Evolutionary conservation across 352 stramenopile genomes (phyloP).

Genomic region (Thraustochytrium sp.): DNA sequence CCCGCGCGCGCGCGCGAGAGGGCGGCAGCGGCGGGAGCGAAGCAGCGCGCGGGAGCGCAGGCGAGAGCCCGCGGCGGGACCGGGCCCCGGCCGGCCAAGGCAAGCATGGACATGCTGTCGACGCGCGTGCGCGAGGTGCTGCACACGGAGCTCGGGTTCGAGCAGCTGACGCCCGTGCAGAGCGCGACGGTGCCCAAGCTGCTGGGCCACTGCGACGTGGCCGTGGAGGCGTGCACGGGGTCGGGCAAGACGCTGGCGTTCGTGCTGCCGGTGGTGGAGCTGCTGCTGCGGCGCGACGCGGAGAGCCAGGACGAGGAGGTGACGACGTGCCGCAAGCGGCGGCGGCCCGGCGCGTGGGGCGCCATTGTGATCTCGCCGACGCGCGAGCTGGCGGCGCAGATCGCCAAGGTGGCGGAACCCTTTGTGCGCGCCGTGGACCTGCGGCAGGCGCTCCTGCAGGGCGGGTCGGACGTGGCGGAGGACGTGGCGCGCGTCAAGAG

Average conservation of each 20-base stretch:
- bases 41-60: not conserved
- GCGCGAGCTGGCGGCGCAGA: conserved; percentile 70
- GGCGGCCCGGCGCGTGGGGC: conserved; percentile 14
- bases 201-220: conserved; percentile 85
- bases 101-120: not conserved
- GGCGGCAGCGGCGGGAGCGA: no score
- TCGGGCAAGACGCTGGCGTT: conserved; percentile 91
- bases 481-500: conserved; percentile 52
- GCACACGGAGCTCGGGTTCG: conserved; percentile 63
- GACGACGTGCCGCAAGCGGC: conserved; percentile 37
- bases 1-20: no score
- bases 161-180: conserved; percentile 83
- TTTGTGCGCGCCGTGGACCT: conserved; percentile 55
- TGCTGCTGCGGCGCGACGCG: conserved; percentile 59
- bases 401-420: conserved; percentile 52
- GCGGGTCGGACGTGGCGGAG: conserved; percentile 76
- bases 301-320: conserved; percentile 41
- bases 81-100: not conserved
- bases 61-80: not conserved
- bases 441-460: conserved; percentile 75
- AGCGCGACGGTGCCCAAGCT: conserved; percentile 82
- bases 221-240: conserved; percentile 86
- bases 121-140: not conserved
- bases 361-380: conserved; percentile 78
- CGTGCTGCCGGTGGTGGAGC: conserved; percentile 84